These are phyloP conservation scores for Rhizopogon vesiculosus DNA, from an alignment of 768 basidiomycete genomes.

Conservation along the genomic window DNA sequence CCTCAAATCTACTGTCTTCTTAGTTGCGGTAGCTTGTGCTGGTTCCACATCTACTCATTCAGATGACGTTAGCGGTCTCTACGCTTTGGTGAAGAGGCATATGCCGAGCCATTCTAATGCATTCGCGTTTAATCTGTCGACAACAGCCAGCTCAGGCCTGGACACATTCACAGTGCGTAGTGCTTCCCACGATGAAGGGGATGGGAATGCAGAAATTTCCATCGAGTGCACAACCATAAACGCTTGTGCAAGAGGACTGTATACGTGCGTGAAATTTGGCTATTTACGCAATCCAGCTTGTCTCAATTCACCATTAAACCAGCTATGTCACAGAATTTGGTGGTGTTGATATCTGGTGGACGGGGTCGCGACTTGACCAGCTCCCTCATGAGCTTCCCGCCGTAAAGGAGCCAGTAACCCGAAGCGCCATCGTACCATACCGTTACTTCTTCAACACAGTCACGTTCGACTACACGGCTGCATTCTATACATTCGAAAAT, in stretches of 20 bases:
- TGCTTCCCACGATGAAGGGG: slow-evolving; percentile 1
- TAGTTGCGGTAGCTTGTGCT: too few relatives aligned
- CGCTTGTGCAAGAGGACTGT: slow-evolving; percentile 34
- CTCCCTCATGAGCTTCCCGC: slow-evolving; percentile 26
- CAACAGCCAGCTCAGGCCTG: slow-evolving; percentile 9
- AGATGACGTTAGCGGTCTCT: slow-evolving; percentile 25
- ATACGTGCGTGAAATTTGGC: slow-evolving; percentile 25
- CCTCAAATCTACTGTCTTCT: too few relatives aligned
- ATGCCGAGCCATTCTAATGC: slow-evolving; percentile 27
- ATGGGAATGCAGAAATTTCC: slow-evolving; percentile 14
- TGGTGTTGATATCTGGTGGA: slow-evolving; percentile 40
- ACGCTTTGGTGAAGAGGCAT: slow-evolving; percentile 29
- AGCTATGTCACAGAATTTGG: slow-evolving; percentile 34
- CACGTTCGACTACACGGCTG: slow-evolving; percentile 36
- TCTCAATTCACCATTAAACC: neutral
- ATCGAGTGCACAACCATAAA: slow-evolving; percentile 31
- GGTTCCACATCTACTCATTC: neutral
- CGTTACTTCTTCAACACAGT: slow-evolving; percentile 40
- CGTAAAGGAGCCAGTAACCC: slow-evolving; percentile 26
- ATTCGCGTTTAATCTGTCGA: slow-evolving; percentile 26
- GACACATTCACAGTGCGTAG: slow-evolving; percentile 33
- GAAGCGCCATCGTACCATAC: slow-evolving; percentile 31
- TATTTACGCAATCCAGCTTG: neutral
- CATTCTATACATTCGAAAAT: slow-evolving; percentile 35
- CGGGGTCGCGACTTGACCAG: slow-evolving; percentile 32